A percentile compares a stretch with the other conserved stretches of the same genome.
phyloP scores from a whole-genome alignment of 192 early-diverging fungal species.

The Phlyctochytrium planicorne region DNA sequence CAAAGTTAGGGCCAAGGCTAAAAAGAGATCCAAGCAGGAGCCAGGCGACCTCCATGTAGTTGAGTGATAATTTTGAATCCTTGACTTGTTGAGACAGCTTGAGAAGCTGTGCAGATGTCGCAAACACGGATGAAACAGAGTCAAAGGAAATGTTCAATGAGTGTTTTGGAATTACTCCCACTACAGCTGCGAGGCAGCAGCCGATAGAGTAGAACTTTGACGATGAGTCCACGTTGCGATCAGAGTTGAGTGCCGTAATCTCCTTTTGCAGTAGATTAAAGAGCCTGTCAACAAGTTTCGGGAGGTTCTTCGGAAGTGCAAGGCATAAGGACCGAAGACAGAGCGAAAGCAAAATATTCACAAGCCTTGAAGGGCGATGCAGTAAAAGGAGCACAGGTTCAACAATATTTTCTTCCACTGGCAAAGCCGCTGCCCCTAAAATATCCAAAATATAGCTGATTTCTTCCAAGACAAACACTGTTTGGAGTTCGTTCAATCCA shows the following conservation, averaged over 20 bases:
- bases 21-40: conserved; percentile 72
- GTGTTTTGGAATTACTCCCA: conserved; percentile 65
- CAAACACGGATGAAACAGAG: conserved; percentile 72
- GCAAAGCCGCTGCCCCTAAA: conserved; percentile 69
- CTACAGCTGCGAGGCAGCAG: conserved; percentile 62
- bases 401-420: conserved; percentile 61
- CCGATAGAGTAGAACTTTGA: conserved; percentile 63
- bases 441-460: conserved; percentile 71
- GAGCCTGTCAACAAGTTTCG: conserved; percentile 63
- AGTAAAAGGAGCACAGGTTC: conserved; percentile 72
- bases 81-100: conserved; percentile 48
- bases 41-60: conserved; percentile 76
- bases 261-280: conserved; percentile 73
- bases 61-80: conserved; percentile 56
- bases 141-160: conserved; percentile 77
- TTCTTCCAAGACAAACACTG: conserved; percentile 65
- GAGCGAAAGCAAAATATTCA: conserved; percentile 66
- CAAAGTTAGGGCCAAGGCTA: conserved; percentile 78
- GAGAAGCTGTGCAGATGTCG: conserved; percentile 72
- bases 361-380: conserved; percentile 63
- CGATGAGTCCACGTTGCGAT: conserved; percentile 50
- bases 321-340: conserved; percentile 46
- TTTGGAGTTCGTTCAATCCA: not conserved
- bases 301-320: conserved; percentile 62
- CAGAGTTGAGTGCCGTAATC: conserved; percentile 49